phyloP scores from a whole-genome alignment of 83 land plant genomes.

The Picea mariana region DNA sequence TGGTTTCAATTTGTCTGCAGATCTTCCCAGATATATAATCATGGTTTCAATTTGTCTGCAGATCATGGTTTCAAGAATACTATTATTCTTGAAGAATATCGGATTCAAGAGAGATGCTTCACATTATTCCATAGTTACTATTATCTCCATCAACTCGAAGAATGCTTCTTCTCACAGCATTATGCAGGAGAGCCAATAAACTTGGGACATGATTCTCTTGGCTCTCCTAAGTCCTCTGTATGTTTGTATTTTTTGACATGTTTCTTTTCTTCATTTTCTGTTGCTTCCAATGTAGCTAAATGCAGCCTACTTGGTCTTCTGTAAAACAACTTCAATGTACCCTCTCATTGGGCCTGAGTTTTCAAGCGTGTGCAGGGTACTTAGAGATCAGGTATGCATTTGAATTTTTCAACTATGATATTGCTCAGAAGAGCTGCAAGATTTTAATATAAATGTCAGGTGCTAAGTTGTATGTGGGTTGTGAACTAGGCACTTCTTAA shows the following conservation, averaged over 20 bases:
- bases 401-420: neutral
- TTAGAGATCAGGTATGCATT: constrained; percentile 59
- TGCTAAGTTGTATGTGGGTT: neutral
- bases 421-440: neutral
- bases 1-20: too few species aligned
- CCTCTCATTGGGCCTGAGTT: constrained; percentile 54
- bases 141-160: too few species aligned
- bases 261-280: neutral
- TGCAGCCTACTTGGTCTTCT: constrained; percentile 49
- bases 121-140: too few species aligned
- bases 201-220: neutral
- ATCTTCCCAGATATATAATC: too few species aligned
- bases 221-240: neutral
- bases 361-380: constrained; percentile 56
- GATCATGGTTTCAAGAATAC: too few species aligned
- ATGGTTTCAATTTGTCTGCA: too few species aligned
- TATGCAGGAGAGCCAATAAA: too few species aligned
- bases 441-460: neutral
- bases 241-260: neutral
- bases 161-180: too few species aligned
- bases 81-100: too few species aligned
- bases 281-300: constrained; percentile 39
- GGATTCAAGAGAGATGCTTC: too few species aligned
- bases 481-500: constrained; percentile 50
- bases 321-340: constrained; percentile 44